Base-by-base conservation (phyloP, 345 rosid genomes). In the Leavenworthia alabamica region DNA sequence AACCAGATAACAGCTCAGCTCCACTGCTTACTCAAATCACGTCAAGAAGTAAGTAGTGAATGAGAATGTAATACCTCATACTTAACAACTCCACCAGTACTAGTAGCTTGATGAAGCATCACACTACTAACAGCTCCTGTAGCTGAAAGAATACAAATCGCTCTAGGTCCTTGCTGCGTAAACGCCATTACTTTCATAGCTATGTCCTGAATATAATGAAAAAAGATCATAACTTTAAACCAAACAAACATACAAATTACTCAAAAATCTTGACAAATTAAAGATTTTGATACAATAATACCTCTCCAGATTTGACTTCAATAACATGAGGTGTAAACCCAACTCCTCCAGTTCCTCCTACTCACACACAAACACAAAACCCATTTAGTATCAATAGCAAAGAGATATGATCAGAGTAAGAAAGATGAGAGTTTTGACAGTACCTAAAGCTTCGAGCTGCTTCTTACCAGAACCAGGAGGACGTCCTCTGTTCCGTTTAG, bases 321-420 rank as follows among this genome's bases (percentile, higher is more conserved):
- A 93, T 93, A 44, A 93, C 97, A 74, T 93, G 99, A 12, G 99
- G 99, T 22, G 97, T 93, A 73, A 93, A 93, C 47, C 96, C 97
- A n/a, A 83, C 68, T 1, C 97, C 99, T 70, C 93, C 90, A 68
- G 77, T 64, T 54, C 98, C 98, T 77, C 98, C 98, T 89, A 71
- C 62, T 20, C 57, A 23, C 63, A 55, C 28, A 28, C 31, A 55
- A 19, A 28, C 26, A 52, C 15, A 43, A 47, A 37, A 54, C 35
- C 28, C 14, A 39, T 37, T 26, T 12, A 54, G 45, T 24, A 8
- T 0, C 28, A 55, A 9, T 17, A 26, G 35, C 39, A 62, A 31
- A 55, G 14, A 70, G 51, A 60, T 53, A 28, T 48, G 26, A 67
- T 36, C 9, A 52, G 33, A 47, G 43, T 32, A 3, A 52, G 32